These are phyloP conservation scores for Rossbeevera mucosa DNA, from an alignment of 768 basidiomycete species.

Conservation along the genomic window DNA sequence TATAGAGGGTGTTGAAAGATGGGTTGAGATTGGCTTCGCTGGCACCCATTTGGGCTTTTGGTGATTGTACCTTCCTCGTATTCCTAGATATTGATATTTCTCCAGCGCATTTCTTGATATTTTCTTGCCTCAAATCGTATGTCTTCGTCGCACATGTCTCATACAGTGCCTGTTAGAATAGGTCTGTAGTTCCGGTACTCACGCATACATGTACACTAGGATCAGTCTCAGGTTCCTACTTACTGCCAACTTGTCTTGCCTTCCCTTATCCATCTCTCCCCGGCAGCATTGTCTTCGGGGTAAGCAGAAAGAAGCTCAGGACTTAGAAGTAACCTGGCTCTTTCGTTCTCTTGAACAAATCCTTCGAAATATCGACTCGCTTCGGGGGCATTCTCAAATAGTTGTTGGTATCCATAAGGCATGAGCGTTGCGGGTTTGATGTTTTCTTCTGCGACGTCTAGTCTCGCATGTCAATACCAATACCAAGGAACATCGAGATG, in stretches of 20 bases:
- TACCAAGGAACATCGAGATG: neutral
- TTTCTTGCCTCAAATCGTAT: neutral
- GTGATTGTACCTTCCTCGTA: slow-evolving; percentile 36
- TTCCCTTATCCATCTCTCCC: slow-evolving; percentile 32
- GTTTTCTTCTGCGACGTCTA: slow-evolving; percentile 37
- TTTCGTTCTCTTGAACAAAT: slow-evolving; percentile 19
- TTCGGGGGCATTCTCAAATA: slow-evolving; percentile 25
- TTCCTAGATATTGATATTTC: neutral
- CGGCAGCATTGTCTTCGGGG: slow-evolving; percentile 45
- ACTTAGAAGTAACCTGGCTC: slow-evolving; percentile 39
- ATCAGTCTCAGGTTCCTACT: neutral
- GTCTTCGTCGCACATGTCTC: neutral
- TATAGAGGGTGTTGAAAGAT: slow-evolving; percentile 47
- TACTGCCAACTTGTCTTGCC: slow-evolving; percentile 9
- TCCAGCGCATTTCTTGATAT: neutral
- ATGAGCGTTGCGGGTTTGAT: slow-evolving; percentile 22
- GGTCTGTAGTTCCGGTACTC: slow-evolving; percentile 1
- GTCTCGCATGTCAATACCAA: slow-evolving; percentile 1
- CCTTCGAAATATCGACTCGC: slow-evolving; percentile 38
- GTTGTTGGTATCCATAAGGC: slow-evolving; percentile 13
- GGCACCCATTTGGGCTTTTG: slow-evolving; percentile 54
- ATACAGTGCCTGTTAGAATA: neutral
- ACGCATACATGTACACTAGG: slow-evolving; percentile 2
- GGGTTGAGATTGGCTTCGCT: slow-evolving; percentile 66
- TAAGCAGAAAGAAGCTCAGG: slow-evolving; percentile 39